Evolutionary conservation across 768 basidiomycete species (phyloP).

Genomic region (Jaapia argillacea): DNA sequence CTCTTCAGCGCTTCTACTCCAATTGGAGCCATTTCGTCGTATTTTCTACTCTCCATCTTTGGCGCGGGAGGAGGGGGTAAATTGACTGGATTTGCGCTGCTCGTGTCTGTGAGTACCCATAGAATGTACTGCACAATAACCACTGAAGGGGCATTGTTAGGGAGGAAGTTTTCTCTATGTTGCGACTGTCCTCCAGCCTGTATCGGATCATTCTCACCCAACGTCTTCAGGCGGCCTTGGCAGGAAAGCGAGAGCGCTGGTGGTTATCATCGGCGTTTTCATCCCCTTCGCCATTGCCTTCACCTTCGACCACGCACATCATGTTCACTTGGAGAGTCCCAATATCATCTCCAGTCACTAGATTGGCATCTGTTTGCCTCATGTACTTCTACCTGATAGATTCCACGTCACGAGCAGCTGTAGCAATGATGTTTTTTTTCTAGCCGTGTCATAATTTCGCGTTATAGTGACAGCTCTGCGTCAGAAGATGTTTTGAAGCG

Average conservation of each 20-base stretch:
- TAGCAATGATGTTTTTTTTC: no score
- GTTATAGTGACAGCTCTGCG: no score
- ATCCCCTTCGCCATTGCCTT: neutral
- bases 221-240: neutral
- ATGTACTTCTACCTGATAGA: no score
- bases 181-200: neutral
- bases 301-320: neutral
- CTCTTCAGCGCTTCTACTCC: conserved; percentile 84
- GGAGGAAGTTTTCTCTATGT: conserved; percentile 1
- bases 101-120: conserved; percentile 65
- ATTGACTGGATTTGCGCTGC: conserved; percentile 69
- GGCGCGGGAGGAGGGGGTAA: conserved; percentile 32
- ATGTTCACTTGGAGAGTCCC: neutral
- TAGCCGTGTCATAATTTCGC: no score
- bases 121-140: neutral
- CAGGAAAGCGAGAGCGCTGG: neutral
- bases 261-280: neutral
- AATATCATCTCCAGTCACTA: neutral
- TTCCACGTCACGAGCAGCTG: no score
- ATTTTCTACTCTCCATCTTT: conserved; percentile 48
- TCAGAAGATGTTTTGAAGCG: no score
- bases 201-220: neutral
- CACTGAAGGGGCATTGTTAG: neutral
- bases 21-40: conserved; percentile 69
- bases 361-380: no score